Evolutionary conservation across 306 rosid genomes (phyloP), one percentile per base, ranked within the genome.

Genomic region (Citrullus mucosospermus): DNA sequence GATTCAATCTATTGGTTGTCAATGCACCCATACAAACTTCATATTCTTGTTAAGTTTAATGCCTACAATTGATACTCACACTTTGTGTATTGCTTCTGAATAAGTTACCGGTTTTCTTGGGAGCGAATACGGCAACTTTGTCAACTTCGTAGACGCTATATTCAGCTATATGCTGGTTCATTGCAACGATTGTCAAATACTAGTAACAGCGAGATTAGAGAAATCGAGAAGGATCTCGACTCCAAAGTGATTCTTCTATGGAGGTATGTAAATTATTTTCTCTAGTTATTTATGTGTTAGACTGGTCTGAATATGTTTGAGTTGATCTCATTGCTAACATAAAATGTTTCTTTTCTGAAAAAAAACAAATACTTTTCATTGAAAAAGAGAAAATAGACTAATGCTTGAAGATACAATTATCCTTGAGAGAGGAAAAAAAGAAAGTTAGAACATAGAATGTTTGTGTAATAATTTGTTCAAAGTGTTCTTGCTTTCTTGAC

Each of bases 61-160:
- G 78, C 43, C 6, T 66, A 15, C 18, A 78, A 70, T 81, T 80
- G 77, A 72, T 71, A 28, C 81, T 84, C 82, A 84, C 88, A 82
- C 69, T 82, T 48, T 54, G 4, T 53, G 4, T 66, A 75, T 83
- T 75, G 58, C 68, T 75, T 71, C 44, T 81, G 72, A 77, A 83
- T 81, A 92, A 95, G 99, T 86, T 92, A 92, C 60, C 96, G 91
- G 57, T 89, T 92, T 84, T 95, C 97, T 4, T 95, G 99, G 99
- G 99, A 92, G 78, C 89, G 88, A 82, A 92, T 92, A 86, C 86
- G 76, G 68, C 82, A 79, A 85, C 96, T 95, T 78, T 95, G 99
- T 89, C 97, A 90, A 89, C 84, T 84, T 82, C 97, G 99, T 54
- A 96, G 97, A 55, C 97, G 62, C 71, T 95, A 95, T 67, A 82